Conservation (phyloP, 257 asterid genomes). For the Solanum peruvianum region DNA sequence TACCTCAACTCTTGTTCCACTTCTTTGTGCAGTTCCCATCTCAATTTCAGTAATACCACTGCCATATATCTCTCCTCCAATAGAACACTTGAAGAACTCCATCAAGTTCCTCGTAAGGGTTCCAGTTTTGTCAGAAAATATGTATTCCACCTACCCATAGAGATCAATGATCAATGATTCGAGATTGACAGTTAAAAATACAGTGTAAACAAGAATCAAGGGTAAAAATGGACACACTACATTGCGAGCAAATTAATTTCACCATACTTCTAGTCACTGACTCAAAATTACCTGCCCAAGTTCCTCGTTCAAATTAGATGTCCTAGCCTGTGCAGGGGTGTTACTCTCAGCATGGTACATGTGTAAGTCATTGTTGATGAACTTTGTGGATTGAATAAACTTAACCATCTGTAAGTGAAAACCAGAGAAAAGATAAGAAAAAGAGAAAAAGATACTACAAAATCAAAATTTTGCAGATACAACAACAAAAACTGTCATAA, state of each 20-base stretch:
- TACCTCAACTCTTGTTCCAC: slow-evolving; percentile 71
- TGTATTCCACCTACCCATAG: slow-evolving; percentile 78
- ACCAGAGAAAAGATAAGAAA: background rate
- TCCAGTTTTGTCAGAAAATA: slow-evolving; percentile 98
- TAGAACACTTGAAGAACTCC: slow-evolving; percentile 98
- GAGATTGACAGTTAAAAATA: background rate
- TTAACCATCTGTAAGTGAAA: slow-evolving; percentile 73
- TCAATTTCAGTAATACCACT: slow-evolving; percentile 93
- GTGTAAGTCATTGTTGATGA: slow-evolving; percentile 90
- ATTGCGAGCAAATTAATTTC: background rate
- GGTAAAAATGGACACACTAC: background rate
- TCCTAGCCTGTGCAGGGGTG: slow-evolving; percentile 93
- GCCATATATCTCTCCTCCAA: slow-evolving; percentile 96
- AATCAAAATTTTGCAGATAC: background rate
- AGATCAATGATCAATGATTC: slow-evolving; percentile 10
- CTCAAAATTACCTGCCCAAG: slow-evolving; percentile 82
- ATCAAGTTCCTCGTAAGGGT: slow-evolving; percentile 92
- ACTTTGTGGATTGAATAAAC: slow-evolving; percentile 93
- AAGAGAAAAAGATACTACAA: slow-evolving; percentile 3
- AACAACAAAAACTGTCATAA: background rate
- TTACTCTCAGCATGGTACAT: slow-evolving; percentile 97
- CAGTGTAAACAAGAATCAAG: background rate
- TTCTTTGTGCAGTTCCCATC: slow-evolving; percentile 79
- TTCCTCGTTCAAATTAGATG: slow-evolving; percentile 98
- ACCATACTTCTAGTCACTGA: background rate